These are phyloP conservation scores for Senna siamea DNA, from an alignment of 306 rosid genomes.

Conservation along the genomic window DNA sequence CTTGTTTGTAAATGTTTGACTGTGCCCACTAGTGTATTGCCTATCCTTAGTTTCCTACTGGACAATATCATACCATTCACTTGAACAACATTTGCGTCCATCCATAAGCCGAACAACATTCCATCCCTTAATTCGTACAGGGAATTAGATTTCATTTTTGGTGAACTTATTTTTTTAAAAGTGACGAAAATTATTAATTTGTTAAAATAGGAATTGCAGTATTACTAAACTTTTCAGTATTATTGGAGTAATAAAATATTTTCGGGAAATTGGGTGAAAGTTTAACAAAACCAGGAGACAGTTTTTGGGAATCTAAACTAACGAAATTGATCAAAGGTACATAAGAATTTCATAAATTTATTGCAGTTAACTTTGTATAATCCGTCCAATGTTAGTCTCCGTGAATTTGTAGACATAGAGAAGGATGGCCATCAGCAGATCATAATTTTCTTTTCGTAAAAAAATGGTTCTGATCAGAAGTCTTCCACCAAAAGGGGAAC, in stretches of 20 bases:
- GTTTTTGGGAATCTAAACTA: too few species aligned
- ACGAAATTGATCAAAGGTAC: neutral
- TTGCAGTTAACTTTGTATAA: constrained; percentile 30
- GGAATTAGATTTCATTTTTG: neutral
- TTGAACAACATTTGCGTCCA: neutral
- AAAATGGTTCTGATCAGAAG: constrained; percentile 28
- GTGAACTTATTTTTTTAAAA: too few species aligned
- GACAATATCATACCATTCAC: neutral
- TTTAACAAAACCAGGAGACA: too few species aligned
- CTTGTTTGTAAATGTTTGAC: neutral
- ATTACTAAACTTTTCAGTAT: too few species aligned
- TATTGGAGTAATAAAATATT: too few species aligned
- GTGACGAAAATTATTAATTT: too few species aligned
- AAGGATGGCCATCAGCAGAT: constrained; percentile 20
- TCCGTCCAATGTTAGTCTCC: constrained; percentile 22
- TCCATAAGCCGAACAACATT: neutral
- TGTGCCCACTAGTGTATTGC: neutral
- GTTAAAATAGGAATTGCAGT: too few species aligned
- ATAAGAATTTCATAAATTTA: constrained; percentile 16
- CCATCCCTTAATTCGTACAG: neutral
- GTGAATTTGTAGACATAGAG: constrained; percentile 3
- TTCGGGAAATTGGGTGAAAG: too few species aligned
- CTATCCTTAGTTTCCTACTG: neutral
- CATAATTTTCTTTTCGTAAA: constrained; percentile 9
- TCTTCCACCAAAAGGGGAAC: constrained; percentile 18